Conservation (phyloP, 345 rosid species). For the Laguncularia racemosa region DNA sequence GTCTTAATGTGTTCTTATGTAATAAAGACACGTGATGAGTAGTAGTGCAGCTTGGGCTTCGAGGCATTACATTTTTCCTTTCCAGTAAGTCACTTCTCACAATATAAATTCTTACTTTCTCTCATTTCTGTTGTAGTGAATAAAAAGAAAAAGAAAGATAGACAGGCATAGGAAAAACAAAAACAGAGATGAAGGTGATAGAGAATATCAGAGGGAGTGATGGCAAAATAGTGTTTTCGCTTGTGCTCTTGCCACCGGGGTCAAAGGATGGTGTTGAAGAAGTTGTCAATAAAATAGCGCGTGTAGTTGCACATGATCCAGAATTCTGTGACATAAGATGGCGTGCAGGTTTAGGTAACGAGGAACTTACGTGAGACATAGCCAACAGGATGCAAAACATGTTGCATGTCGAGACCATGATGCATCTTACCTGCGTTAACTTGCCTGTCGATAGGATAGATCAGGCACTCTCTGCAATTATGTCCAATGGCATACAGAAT, state of each 20-base stretch:
- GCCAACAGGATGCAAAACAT: slow-evolving; percentile 95
- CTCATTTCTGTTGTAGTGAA: no score
- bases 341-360: slow-evolving; percentile 99
- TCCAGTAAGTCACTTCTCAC: no score
- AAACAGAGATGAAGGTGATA: slow-evolving; percentile 68
- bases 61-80: no score
- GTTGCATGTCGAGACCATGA: slow-evolving; percentile 93
- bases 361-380: slow-evolving; percentile 90
- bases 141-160: no score
- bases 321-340: slow-evolving; percentile 97
- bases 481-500: slow-evolving; percentile 90
- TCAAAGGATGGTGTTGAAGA: slow-evolving; percentile 96
- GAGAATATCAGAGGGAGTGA: slow-evolving; percentile 49
- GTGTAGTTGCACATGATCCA: slow-evolving; percentile 81
- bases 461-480: slow-evolving; percentile 70
- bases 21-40: no score
- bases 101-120: no score
- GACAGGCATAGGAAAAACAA: no score
- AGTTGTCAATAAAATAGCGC: slow-evolving; percentile 90
- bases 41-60: no score
- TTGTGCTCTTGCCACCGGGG: slow-evolving; percentile 97
- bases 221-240: slow-evolving; percentile 71
- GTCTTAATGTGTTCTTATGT: no score
- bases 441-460: slow-evolving; percentile 95
- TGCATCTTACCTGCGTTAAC: slow-evolving; percentile 98